Percentiles rank a stretch among this genome's conserved stretches.
These are phyloP conservation scores for Penicillium paradoxum DNA, from an alignment of 495 filamentous ascomycete species.

Conservation along the genomic window DNA sequence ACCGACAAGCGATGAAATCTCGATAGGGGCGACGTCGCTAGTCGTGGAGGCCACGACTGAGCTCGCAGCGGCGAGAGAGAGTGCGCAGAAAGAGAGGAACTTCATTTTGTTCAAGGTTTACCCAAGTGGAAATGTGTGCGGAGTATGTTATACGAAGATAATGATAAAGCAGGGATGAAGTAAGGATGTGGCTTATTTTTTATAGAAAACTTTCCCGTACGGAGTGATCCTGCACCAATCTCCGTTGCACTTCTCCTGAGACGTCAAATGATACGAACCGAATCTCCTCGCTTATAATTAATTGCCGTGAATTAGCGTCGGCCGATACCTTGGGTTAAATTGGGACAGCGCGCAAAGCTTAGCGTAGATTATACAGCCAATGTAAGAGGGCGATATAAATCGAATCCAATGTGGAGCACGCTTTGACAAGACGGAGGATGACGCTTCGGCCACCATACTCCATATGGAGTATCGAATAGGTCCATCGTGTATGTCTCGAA, in stretches of 20 bases:
- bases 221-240: not conserved
- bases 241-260: not conserved
- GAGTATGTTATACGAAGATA: not conserved
- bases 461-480: too few species aligned
- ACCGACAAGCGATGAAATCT: not conserved
- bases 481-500: not conserved
- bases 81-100: not conserved
- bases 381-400: not conserved
- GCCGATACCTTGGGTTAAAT: not conserved
- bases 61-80: not conserved
- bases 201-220: not conserved
- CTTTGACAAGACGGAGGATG: not conserved
- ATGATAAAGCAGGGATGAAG: not conserved
- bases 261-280: not conserved
- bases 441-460: not conserved
- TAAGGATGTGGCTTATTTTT: not conserved
- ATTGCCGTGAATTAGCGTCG: not conserved
- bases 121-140: too few species aligned
- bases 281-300: not conserved
- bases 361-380: not conserved
- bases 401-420: not conserved
- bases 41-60: conserved; percentile 5
- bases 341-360: not conserved
- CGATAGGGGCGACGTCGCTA: conserved; percentile 4
- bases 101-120: conserved; percentile 1